These are phyloP conservation scores for Groenewaldozyma sp. DNA, from an alignment of 1,139 yeast genomes.

Conservation along the genomic window DNA sequence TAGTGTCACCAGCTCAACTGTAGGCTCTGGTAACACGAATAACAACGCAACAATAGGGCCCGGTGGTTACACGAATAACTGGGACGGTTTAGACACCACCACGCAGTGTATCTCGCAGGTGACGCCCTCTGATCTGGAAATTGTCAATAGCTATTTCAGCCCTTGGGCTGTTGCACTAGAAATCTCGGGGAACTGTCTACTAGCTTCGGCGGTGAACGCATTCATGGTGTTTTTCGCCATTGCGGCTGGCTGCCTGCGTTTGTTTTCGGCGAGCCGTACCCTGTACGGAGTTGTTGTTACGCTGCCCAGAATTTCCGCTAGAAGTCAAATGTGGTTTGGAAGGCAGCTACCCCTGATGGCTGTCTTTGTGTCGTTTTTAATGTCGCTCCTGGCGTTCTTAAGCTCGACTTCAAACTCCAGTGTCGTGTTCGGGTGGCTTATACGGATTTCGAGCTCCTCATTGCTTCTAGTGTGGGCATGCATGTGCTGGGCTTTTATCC, in stretches of 20 bases:
- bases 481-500: conserved; percentile 61
- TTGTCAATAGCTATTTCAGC: conserved; percentile 7
- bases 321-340: conserved; percentile 33
- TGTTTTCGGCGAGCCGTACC: conserved; percentile 74
- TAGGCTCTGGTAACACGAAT: background rate
- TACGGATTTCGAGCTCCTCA: conserved; percentile 57
- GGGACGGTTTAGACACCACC: background rate
- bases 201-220: conserved; percentile 55
- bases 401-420: conserved; percentile 53
- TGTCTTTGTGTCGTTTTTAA: conserved; percentile 50
- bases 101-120: background rate
- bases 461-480: conserved; percentile 76
- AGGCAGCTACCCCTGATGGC: conserved; percentile 55
- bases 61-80: background rate
- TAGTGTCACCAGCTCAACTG: background rate
- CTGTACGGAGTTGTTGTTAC: conserved; percentile 53
- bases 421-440: conserved; percentile 55
- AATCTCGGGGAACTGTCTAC: conserved; percentile 53
- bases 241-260: conserved; percentile 66
- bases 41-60: background rate
- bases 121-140: background rate
- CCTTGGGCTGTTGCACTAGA: conserved; percentile 76
- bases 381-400: conserved; percentile 53
- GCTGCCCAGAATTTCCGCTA: background rate
- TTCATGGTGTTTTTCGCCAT: conserved; percentile 66